A percentile compares a stretch with the other conserved stretches of the same genome.
phyloP scores from a whole-genome alignment of 2,329 filamentous ascomycete species.

The Penicillium sp. region DNA sequence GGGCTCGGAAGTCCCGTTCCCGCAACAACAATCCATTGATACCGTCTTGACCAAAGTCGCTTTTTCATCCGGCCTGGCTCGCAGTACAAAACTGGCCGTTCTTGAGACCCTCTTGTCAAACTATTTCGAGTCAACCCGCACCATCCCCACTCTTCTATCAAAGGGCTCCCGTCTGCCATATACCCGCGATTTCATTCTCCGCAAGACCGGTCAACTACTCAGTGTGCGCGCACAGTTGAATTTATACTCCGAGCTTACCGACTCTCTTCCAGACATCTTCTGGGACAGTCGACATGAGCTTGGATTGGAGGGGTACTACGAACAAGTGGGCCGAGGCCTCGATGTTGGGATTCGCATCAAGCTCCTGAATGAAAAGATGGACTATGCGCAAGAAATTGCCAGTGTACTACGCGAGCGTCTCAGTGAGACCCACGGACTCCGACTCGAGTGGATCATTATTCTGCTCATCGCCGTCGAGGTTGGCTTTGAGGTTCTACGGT shows the following conservation, averaged over 20 bases:
- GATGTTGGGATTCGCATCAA: conserved; percentile 91
- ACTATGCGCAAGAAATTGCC: conserved; percentile 95
- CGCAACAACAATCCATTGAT: conserved; percentile 48
- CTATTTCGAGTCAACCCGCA: conserved; percentile 84
- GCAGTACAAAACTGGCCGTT: conserved; percentile 90
- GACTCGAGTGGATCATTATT: conserved; percentile 95
- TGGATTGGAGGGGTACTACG: conserved; percentile 90
- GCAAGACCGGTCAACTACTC: conserved; percentile 90
- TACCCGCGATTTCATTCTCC: conserved; percentile 75
- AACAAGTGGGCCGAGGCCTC: conserved; percentile 83
- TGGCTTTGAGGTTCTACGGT: conserved; percentile 74
- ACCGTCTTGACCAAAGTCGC: conserved; percentile 88
- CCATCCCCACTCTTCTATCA: conserved; percentile 77
- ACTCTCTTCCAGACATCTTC: conserved; percentile 92
- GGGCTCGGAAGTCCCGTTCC: conserved; percentile 20
- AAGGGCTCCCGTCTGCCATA: conserved; percentile 64
- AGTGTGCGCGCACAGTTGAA: conserved; percentile 89
- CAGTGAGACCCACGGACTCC: conserved; percentile 84
- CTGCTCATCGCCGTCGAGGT: conserved; percentile 91
- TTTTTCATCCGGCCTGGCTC: conserved; percentile 89
- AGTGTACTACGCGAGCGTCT: conserved; percentile 82
- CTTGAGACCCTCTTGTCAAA: conserved; percentile 78
- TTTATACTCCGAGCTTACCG: conserved; percentile 93
- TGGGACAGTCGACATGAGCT: conserved; percentile 92
- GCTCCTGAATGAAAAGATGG: conserved; percentile 93